Evolutionary conservation across 306 rosid species (phyloP).

Genomic region (Luffa aegyptiaca): DNA sequence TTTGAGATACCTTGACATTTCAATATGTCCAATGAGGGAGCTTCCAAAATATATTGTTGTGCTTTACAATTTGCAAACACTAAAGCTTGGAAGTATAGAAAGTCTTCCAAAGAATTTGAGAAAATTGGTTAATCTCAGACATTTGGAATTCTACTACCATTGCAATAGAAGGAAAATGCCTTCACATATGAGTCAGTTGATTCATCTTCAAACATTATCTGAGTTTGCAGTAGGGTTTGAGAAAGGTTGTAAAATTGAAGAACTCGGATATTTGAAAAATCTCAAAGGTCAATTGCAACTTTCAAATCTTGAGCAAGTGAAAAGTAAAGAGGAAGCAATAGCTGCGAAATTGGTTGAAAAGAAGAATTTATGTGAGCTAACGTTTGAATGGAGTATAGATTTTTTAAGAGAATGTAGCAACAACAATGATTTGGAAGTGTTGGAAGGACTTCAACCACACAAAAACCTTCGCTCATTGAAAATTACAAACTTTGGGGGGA

Average conservation of each 20-base stretch:
- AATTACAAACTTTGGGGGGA: not conserved
- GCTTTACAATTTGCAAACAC: not conserved
- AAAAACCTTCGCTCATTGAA: not conserved
- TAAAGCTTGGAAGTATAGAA: not conserved
- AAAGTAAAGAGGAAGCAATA: not conserved
- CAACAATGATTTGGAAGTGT: not conserved
- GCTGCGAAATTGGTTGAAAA: not conserved
- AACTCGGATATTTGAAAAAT: not conserved
- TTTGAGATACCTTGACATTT: slow-evolving; percentile 7
- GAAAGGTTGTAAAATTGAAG: not conserved
- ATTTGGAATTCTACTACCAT: not conserved
- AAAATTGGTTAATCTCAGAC: not conserved
- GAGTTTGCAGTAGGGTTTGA: not conserved
- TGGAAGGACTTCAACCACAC: slow-evolving; percentile 7
- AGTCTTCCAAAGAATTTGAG: not conserved
- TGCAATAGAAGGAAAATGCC: not conserved
- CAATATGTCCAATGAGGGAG: not conserved
- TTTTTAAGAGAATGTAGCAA: not conserved
- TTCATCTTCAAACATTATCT: no score
- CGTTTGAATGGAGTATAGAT: not conserved
- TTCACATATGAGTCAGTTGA: not conserved
- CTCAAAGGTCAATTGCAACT: not conserved
- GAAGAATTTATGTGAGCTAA: not conserved
- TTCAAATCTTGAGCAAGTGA: not conserved
- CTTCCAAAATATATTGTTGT: not conserved